Conservation (phyloP, 2,329 filamentous ascomycete species). For the Gnomoniopsis sp. region DNA sequence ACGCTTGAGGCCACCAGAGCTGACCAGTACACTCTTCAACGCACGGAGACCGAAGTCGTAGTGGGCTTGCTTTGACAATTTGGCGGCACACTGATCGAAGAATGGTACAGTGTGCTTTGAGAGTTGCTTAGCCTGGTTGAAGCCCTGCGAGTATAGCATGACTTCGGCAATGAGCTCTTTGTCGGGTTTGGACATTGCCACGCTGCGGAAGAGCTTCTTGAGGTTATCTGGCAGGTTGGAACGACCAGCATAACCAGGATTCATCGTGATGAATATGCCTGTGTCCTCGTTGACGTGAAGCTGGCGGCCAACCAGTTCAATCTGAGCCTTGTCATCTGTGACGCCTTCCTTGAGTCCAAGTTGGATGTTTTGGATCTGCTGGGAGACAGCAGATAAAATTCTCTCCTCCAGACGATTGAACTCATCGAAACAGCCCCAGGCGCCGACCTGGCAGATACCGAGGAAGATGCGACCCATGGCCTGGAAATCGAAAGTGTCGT, state of each 20-base stretch:
- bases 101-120: conserved; percentile 97
- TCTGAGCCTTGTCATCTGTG: conserved; percentile 80
- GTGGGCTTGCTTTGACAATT: conserved; percentile 92
- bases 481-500: conserved; percentile 99
- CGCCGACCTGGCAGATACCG: conserved; percentile 97
- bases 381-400: conserved; percentile 95
- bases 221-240: conserved; percentile 98
- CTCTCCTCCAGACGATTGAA: conserved; percentile 99
- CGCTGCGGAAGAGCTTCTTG: conserved; percentile 98
- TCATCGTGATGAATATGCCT: conserved; percentile 99
- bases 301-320: conserved; percentile 90
- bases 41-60: conserved; percentile 99
- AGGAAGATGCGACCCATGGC: conserved; percentile 99
- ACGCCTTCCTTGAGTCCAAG: conserved; percentile 83
- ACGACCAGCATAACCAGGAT: conserved; percentile 95
- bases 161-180: conserved; percentile 99
- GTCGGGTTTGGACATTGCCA: conserved; percentile 99
- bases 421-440: conserved; percentile 99
- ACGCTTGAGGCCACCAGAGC: conserved; percentile 93
- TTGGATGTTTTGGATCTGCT: conserved; percentile 99
- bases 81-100: conserved; percentile 83
- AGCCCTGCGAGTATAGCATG: conserved; percentile 99
- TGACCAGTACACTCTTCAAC: conserved; percentile 96
- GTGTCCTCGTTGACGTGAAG: conserved; percentile 88
- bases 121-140: conserved; percentile 90